A percentile compares a stretch with the other conserved stretches of the same genome.
Evolutionary conservation across 768 basidiomycete genomes (phyloP).

Genomic region (Clitopilus passeckerianus): DNA sequence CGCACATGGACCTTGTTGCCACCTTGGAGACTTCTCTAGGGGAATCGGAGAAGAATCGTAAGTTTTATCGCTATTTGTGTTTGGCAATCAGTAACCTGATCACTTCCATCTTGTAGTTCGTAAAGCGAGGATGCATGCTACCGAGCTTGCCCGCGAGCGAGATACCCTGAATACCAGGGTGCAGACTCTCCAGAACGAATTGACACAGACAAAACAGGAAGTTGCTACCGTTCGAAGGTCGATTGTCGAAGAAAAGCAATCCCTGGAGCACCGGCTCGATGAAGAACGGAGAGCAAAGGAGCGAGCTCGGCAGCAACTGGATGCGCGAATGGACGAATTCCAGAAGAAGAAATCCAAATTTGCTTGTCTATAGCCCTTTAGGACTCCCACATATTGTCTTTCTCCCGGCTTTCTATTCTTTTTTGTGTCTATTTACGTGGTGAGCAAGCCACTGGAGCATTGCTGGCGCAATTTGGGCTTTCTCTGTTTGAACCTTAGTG

Average conservation of each 20-base stretch:
- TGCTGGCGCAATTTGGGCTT: conserved; percentile 17
- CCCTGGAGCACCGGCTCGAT: conserved; percentile 74
- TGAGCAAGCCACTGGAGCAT: background rate
- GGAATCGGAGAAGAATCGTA: conserved; percentile 91
- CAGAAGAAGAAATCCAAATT: conserved; percentile 88
- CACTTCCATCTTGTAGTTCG: conserved; percentile 49
- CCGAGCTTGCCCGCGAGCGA: conserved; percentile 82
- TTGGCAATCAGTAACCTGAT: conserved; percentile 3
- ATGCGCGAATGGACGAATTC: conserved; percentile 83
- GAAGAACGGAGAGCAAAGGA: conserved; percentile 90
- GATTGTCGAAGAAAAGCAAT: conserved; percentile 85
- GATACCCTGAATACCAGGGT: conserved; percentile 67
- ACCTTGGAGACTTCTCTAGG: conserved; percentile 83
- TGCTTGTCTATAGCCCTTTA: conserved; percentile 61
- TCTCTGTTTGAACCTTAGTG: conserved; percentile 12
- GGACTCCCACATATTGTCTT: conserved; percentile 8
- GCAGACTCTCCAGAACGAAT: conserved; percentile 64
- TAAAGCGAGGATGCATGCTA: conserved; percentile 91
- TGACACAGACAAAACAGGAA: conserved; percentile 76
- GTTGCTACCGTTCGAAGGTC: conserved; percentile 72
- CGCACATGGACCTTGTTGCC: conserved; percentile 85
- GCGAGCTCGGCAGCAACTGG: conserved; percentile 81
- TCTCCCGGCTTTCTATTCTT: conserved; percentile 10
- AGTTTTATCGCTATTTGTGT: conserved; percentile 27
- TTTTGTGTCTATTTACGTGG: background rate